Conservation (phyloP, 2,329 filamentous ascomycete genomes). For the Sporothrix phasma region DNA sequence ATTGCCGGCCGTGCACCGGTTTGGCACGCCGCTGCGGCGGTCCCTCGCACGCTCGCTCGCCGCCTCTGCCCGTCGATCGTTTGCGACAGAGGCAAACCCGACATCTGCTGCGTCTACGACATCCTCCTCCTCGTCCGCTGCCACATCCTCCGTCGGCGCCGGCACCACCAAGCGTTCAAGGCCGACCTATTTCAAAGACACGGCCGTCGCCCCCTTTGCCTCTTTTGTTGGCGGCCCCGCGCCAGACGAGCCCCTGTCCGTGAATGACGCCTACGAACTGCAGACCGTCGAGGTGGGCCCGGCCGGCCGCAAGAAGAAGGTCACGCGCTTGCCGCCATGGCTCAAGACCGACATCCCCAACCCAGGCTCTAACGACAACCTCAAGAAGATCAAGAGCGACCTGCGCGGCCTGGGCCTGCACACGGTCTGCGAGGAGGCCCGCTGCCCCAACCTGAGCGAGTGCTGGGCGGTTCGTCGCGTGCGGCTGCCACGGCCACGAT, state of each 20-base stretch:
- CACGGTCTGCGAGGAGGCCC: constrained; percentile 95
- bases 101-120: constrained; percentile 17
- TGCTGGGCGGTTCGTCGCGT: constrained; percentile 90
- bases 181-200: constrained; percentile 52
- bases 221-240: constrained; percentile 42
- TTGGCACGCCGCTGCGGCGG: constrained; percentile 16
- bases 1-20: constrained; percentile 10
- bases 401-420: constrained; percentile 80
- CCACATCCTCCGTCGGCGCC: constrained; percentile 7
- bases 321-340: constrained; percentile 78
- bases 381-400: constrained; percentile 91
- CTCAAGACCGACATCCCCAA: constrained; percentile 82
- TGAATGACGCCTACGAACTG: constrained; percentile 48
- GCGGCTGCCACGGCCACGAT: constrained; percentile 91
- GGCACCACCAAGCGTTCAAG: constrained; percentile 21
- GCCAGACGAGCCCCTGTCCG: constrained; percentile 33
- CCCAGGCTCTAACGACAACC: constrained; percentile 64
- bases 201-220: constrained; percentile 44
- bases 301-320: constrained; percentile 50
- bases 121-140: constrained; percentile 15
- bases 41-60: constrained; percentile 7
- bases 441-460: constrained; percentile 94
- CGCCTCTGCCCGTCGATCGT: constrained; percentile 28
- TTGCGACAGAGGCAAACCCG: constrained; percentile 35
- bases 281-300: constrained; percentile 56